These are phyloP conservation scores for Colletotrichum sp. DNA, from an alignment of 2,329 filamentous ascomycete genomes.

Conservation along the genomic window DNA sequence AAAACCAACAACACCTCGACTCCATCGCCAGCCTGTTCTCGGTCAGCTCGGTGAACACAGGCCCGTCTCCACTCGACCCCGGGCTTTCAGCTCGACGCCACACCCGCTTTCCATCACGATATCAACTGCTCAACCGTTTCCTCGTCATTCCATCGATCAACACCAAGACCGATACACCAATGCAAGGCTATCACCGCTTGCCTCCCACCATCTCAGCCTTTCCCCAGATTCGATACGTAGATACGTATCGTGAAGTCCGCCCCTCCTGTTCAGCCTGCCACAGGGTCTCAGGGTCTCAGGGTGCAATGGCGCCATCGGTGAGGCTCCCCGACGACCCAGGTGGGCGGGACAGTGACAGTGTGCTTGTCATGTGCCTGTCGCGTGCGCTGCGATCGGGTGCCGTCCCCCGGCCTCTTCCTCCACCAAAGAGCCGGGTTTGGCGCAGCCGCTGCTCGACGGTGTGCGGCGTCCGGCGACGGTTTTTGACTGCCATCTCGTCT, in stretches of 20 bases:
- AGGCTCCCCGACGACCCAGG: slow-evolving; percentile 12
- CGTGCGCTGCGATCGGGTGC: slow-evolving; percentile 8
- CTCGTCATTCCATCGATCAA: not conserved
- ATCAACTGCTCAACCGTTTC: not conserved
- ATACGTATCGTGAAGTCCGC: slow-evolving; percentile 13
- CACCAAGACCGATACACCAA: not conserved
- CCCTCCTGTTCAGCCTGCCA: slow-evolving; percentile 14
- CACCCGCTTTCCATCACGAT: not conserved
- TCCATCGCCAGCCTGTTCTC: not conserved
- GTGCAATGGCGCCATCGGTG: slow-evolving; percentile 18
- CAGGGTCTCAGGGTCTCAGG: slow-evolving; percentile 8
- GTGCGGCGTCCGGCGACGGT: not conserved
- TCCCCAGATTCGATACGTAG: slow-evolving; percentile 21
- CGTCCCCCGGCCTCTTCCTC: not conserved
- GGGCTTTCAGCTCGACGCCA: not conserved
- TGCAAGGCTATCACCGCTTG: slow-evolving; percentile 3
- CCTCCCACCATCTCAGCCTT: slow-evolving; percentile 12
- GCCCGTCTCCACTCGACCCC: not conserved
- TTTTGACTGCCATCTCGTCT: not conserved
- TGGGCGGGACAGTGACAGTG: slow-evolving; percentile 3
- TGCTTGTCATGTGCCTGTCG: not conserved
- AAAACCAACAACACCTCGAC: not conserved
- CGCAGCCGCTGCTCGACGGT: not conserved
- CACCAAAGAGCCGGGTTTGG: slow-evolving; percentile 6
- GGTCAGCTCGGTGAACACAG: slow-evolving; percentile 7